A percentile compares a stretch with the other conserved stretches of the same genome.
Evolutionary conservation across 1,284 basidiomycete genomes (phyloP).

Genomic region (Boletus sp.): DNA sequence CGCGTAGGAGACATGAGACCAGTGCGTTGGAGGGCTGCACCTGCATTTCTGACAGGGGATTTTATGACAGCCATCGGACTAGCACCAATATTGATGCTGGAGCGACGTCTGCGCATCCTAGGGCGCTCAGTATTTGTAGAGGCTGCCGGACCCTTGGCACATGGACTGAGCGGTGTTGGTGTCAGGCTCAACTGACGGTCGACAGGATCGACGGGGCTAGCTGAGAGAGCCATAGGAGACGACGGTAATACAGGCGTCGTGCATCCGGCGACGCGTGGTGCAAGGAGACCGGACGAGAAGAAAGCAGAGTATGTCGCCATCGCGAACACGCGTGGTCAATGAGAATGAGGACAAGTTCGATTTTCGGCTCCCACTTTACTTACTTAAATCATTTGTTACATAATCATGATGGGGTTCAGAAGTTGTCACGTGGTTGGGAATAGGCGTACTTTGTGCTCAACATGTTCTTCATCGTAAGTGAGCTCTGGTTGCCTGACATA

Average conservation of each 20-base stretch:
- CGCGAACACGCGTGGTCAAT: background rate
- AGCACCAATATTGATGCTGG: constrained; percentile 46
- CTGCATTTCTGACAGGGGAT: constrained; percentile 45
- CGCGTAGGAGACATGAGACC: constrained; percentile 35
- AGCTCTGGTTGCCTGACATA: background rate
- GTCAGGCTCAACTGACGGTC: constrained; percentile 32
- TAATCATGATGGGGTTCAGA: background rate
- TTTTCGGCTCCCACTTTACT: constrained; percentile 14
- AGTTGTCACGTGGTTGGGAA: constrained; percentile 15
- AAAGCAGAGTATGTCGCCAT: constrained; percentile 55
- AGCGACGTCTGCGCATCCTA: constrained; percentile 48
- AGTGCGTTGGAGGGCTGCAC: constrained; percentile 44
- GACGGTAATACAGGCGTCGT: constrained; percentile 34
- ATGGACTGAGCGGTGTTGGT: constrained; percentile 31
- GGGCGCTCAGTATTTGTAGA: constrained; percentile 17
- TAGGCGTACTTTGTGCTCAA: background rate
- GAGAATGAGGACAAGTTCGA: constrained; percentile 16
- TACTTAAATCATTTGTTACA: constrained; percentile 4
- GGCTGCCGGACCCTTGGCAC: constrained; percentile 12
- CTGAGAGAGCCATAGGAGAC: constrained; percentile 33
- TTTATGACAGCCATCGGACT: constrained; percentile 49
- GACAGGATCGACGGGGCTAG: constrained; percentile 35
- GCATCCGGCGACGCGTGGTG: constrained; percentile 33
- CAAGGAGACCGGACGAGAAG: constrained; percentile 59
- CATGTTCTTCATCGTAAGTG: constrained; percentile 79